These are phyloP conservation scores for Russula compacta DNA, from an alignment of 768 basidiomycete species.

Conservation along the genomic window DNA sequence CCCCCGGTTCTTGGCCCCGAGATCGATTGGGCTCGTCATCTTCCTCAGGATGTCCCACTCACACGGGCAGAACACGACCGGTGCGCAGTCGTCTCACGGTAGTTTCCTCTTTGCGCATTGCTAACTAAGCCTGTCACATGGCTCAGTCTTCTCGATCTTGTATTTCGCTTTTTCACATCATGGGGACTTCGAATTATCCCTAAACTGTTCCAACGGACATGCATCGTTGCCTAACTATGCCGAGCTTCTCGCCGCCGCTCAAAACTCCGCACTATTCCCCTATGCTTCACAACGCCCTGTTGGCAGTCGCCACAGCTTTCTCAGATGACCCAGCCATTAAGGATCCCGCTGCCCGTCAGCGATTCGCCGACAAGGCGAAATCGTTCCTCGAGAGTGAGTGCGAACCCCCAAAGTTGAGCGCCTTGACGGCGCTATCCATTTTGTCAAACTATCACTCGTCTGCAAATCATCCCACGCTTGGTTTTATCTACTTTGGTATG, in stretches of 20 bases:
- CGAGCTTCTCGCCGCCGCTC: slow-evolving; percentile 24
- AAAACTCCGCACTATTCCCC: slow-evolving; percentile 57
- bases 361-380: slow-evolving; percentile 33
- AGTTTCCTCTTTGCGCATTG: neutral
- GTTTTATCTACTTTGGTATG: slow-evolving; percentile 36
- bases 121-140: neutral
- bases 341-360: slow-evolving; percentile 23
- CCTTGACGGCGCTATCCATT: slow-evolving; percentile 33
- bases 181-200: slow-evolving; percentile 36
- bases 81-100: slow-evolving; percentile 8
- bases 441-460: slow-evolving; percentile 33
- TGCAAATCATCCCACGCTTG: slow-evolving; percentile 34
- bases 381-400: slow-evolving; percentile 33
- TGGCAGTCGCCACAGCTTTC: slow-evolving; percentile 36
- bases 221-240: slow-evolving; percentile 29
- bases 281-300: slow-evolving; percentile 60
- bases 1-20: slow-evolving; percentile 2
- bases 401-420: slow-evolving; percentile 33
- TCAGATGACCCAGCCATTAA: slow-evolving; percentile 31
- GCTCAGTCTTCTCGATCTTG: slow-evolving; percentile 30
- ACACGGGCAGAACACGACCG: slow-evolving; percentile 26
- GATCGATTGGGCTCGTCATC: slow-evolving; percentile 27
- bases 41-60: slow-evolving; percentile 26
- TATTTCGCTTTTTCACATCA: slow-evolving; percentile 33
- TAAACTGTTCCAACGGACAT: slow-evolving; percentile 35